Base-by-base conservation (phyloP, 371 early-diverging fungal species). In the Syncephalastrum racemosum region DNA sequence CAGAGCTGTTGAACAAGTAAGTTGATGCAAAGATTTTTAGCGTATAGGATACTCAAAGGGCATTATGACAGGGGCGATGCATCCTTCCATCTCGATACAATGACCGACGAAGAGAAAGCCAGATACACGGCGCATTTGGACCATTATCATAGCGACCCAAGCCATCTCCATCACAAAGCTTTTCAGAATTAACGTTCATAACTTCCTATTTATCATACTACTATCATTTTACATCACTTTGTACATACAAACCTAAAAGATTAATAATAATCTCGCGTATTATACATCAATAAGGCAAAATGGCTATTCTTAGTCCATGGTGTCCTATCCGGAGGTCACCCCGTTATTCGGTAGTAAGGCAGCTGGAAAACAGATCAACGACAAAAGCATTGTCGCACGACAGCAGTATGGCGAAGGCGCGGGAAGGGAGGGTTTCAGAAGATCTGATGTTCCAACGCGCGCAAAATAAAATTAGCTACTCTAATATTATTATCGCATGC, bases 1-100 rank as follows among this genome's bases (percentile, higher is more conserved):
- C 90, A n/a, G 27, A 55, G 22, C 57, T 66, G 50, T 70, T 89
- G 54, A 60, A 56, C 14, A 51, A 18, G 59, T 56, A 56, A 44
- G 62, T 49, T 13, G 2, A 42, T 46, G 20, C 31, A 50, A 24
- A 49, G 23, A 18, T 49, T 49, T 18, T 49, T 14, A 25, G 3
- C 13, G 7, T 25, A 14, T 50, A 22, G 12, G 31, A 25, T 25
- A 31, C 19, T 20, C 15, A n/a, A n/a, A 45, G 7, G 7, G 20
- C 14, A 16, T 19, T 16, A 16, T 27, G 39, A n/a, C 39, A 68
- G 68, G n/a, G 45, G 62, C 49, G 47, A 66, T 54, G 46, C 69
- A 19, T 53, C 49, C 2, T 75, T 72, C 49, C 66, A 72, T 45
- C 27, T 71, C n/a, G 41, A 25, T 6, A 41, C 53, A 19, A 20